These are phyloP conservation scores for Yamadazyma taylorii DNA, from an alignment of 1,139 yeast species.

Conservation along the genomic window DNA sequence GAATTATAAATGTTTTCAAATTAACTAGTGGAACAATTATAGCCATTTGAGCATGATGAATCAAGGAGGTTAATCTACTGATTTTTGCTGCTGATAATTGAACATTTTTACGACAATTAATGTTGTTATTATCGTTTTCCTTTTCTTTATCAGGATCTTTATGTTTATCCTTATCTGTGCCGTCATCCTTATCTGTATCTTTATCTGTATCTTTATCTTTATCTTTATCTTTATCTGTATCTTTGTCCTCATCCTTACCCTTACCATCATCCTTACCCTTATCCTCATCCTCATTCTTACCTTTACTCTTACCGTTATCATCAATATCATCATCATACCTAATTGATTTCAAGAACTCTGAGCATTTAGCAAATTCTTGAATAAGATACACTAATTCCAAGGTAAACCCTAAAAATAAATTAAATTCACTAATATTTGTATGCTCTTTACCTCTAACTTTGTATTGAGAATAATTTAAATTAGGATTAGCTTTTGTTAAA, in stretches of 20 bases:
- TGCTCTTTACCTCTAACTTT: not conserved
- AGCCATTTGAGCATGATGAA: conserved; percentile 23
- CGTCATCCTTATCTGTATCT: too few relatives aligned
- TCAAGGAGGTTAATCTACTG: conserved; percentile 25
- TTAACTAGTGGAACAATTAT: conserved; percentile 24
- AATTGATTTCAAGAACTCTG: conserved; percentile 22
- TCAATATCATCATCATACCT: conserved; percentile 8
- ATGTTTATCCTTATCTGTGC: too few relatives aligned
- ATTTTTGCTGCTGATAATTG: conserved; percentile 24
- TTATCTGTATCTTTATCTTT: too few relatives aligned
- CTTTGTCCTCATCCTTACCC: too few relatives aligned
- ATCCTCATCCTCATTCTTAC: too few relatives aligned
- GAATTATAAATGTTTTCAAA: conserved; percentile 21
- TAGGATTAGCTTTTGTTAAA: conserved; percentile 17
- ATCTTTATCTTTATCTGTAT: too few relatives aligned
- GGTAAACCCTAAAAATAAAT: conserved; percentile 36
- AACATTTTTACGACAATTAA: too few relatives aligned
- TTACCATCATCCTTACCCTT: too few relatives aligned
- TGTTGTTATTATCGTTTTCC: too few relatives aligned
- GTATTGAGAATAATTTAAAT: not conserved
- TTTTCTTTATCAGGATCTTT: too few relatives aligned
- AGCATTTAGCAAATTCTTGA: conserved; percentile 28
- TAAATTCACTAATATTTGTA: conserved; percentile 25
- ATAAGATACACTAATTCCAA: conserved; percentile 27
- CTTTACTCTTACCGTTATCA: too few relatives aligned